phyloP scores from a whole-genome alignment of 2,329 filamentous ascomycete genomes.

The Pestalotiopsis sp. region DNA sequence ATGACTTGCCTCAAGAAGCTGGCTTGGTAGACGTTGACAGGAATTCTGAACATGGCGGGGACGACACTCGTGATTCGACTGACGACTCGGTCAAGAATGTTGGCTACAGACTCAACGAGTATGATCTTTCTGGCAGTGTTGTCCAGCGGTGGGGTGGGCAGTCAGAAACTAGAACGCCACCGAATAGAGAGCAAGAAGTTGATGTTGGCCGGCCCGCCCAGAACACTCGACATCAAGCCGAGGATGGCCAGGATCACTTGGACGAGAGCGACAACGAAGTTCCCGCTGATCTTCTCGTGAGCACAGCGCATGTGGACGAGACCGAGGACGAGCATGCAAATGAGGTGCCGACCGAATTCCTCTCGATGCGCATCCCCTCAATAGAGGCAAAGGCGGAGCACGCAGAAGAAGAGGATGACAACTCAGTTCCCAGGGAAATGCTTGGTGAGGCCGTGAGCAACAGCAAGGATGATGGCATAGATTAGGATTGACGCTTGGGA shows the following conservation, averaged over 20 bases:
- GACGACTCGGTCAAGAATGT: neutral
- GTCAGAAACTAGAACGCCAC: conserved; percentile 1
- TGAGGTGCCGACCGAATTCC: conserved; percentile 53
- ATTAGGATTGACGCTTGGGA: neutral
- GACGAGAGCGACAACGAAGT: conserved; percentile 31
- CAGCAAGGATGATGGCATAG: neutral
- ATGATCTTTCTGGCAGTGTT: conserved; percentile 33
- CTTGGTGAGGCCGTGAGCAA: neutral
- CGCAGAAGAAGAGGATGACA: conserved; percentile 15
- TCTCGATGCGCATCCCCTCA: conserved; percentile 43
- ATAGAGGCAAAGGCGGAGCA: conserved; percentile 10
- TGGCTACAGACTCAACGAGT: conserved; percentile 12
- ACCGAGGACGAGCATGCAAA: conserved; percentile 18
- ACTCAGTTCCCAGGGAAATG: conserved; percentile 25
- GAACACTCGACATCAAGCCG: conserved; percentile 34
- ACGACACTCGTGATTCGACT: neutral
- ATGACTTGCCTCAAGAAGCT: conserved; percentile 9
- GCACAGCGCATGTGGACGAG: conserved; percentile 19
- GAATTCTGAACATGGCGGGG: conserved; percentile 19
- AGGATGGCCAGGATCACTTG: conserved; percentile 27
- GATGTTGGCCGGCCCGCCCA: conserved; percentile 18
- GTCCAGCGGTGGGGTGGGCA: conserved; percentile 32
- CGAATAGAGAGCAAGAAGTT: conserved; percentile 2
- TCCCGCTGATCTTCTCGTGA: conserved; percentile 21
- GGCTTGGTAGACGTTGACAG: conserved; percentile 18